Conservation (phyloP, 2,329 filamentous ascomycete genomes). For the Ilyonectria sp. region DNA sequence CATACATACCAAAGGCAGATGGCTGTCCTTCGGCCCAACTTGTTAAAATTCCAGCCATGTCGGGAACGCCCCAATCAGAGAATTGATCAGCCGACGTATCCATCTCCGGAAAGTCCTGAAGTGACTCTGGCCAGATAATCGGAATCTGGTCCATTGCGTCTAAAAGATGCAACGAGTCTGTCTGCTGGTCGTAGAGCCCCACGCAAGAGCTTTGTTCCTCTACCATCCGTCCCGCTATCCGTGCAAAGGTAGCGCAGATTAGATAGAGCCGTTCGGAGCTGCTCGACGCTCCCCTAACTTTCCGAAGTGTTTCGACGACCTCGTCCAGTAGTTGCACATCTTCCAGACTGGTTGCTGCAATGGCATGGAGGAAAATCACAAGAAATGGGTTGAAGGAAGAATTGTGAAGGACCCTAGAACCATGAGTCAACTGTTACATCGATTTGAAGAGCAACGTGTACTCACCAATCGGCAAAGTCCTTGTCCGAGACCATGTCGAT, state of each 20-base stretch:
- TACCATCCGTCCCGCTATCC: constrained; percentile 35
- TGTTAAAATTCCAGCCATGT: neutral
- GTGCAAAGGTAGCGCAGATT: constrained; percentile 35
- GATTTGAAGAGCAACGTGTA: neutral
- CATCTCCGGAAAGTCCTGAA: neutral
- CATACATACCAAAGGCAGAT: neutral
- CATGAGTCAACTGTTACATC: constrained; percentile 18
- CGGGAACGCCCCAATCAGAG: neutral
- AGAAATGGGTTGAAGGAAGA: constrained; percentile 40
- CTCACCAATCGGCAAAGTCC: constrained; percentile 41
- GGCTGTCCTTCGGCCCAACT: constrained; percentile 3
- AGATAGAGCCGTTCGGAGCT: constrained; percentile 38
- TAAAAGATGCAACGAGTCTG: constrained; percentile 33
- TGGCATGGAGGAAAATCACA: constrained; percentile 39
- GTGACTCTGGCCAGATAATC: neutral
- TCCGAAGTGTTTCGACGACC: constrained; percentile 34
- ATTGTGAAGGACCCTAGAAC: constrained; percentile 38
- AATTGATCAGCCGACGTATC: neutral
- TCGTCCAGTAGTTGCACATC: constrained; percentile 28
- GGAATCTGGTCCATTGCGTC: neutral
- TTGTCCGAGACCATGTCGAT: constrained; percentile 31
- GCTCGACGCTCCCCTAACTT: constrained; percentile 27
- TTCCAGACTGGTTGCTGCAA: constrained; percentile 27
- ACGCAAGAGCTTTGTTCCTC: constrained; percentile 37
- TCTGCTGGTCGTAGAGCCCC: constrained; percentile 36